Base-by-base conservation (phyloP, 192 early-diverging fungal genomes). In the Piromyces finnis region DNA sequence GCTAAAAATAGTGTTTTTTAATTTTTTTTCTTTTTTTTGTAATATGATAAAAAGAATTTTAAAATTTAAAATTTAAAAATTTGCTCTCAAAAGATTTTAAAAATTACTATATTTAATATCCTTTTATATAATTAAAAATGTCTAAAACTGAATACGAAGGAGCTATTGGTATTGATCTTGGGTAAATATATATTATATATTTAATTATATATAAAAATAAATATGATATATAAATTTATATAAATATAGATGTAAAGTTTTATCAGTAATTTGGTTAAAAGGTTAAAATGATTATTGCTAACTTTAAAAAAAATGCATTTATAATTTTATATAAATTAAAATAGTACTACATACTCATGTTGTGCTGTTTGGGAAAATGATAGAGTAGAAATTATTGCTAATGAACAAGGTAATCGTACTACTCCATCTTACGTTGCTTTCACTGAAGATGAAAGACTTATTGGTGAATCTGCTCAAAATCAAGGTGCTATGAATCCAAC, bases 391-490 rank as follows among this genome's bases (percentile, higher is more conserved):
- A 91, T 92, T 79, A 92, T 94, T 86, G 92, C 93, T 83, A 95
- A 94, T 88, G 93, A 94, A 87, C 93, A 94, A 87, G 94, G 93
- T 90, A 92, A 93, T 89, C 93, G 93, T 81, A 94, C 93, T 79
- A 94, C 93, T 79, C 93, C 93, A 81, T 95, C 94, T 80, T 94
- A 94, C 78, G 93, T 95, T 68, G 93, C 94, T 80, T 94, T 94
- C 87, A 86, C 91, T 78, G 93, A 91, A 81, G 86, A 78, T 80
- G 93, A 94, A 87, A 68, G 93, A 84, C 90, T 94, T 82, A 88
- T 95, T 78, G 94, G 94, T 86, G 93, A 95, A 83, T 92, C 94
- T 51, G 94, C 94, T 85, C 94, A 95, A 91, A 95, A 95, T 87
- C 94, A 95, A 87, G 91, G 91, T 79, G 92, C 92, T 79, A 92